Conservation (phyloP, 1,284 basidiomycete species). For the Puccinia triticina region DNA sequence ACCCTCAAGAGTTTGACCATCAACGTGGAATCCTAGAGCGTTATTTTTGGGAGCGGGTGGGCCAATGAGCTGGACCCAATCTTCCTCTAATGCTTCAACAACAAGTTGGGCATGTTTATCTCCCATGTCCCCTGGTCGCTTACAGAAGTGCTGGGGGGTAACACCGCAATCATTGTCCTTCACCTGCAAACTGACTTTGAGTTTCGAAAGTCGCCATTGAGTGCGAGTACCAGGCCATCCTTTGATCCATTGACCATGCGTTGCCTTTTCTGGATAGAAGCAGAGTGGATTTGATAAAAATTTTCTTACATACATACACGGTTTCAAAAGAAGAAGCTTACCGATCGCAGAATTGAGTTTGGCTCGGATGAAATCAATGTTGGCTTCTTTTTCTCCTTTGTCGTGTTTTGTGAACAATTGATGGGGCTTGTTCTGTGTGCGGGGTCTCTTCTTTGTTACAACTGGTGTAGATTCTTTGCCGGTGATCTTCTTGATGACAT, state of each 20-base stretch:
- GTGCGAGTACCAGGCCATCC: neutral
- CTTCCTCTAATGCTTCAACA: neutral
- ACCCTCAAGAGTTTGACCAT: too few relatives aligned
- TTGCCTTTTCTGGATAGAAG: neutral
- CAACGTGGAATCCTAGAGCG: too few relatives aligned
- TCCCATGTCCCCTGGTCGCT: neutral
- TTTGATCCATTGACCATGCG: neutral
- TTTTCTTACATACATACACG: neutral
- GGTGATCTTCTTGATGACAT: neutral
- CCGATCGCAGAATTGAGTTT: neutral
- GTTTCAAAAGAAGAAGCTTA: neutral
- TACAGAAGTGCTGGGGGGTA: neutral
- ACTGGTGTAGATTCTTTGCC: neutral
- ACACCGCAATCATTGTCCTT: neutral
- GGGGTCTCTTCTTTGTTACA: neutral
- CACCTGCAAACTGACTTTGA: neutral
- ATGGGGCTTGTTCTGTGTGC: too few relatives aligned
- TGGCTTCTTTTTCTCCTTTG: neutral
- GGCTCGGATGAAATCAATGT: neutral
- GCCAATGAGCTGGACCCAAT: neutral
- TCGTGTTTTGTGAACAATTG: neutral
- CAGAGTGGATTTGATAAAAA: neutral
- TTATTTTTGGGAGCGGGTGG: neutral
- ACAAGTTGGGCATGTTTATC: neutral
- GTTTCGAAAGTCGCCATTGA: neutral